These are phyloP conservation scores for Suillus lakei DNA, from an alignment of 768 basidiomycete genomes.

Conservation along the genomic window DNA sequence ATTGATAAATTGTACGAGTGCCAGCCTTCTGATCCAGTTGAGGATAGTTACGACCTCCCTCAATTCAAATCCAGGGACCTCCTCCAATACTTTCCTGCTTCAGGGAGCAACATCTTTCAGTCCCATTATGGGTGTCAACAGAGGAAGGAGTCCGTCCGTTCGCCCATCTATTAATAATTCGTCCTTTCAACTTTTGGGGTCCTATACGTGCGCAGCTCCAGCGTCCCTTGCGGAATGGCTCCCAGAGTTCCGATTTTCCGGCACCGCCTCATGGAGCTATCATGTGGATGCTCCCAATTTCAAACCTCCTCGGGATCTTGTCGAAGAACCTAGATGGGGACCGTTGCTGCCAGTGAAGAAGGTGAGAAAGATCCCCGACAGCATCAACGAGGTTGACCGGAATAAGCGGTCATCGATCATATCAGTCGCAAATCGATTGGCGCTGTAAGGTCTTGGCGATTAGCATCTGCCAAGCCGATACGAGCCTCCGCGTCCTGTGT, in stretches of 20 bases:
- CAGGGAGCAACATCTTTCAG: neutral
- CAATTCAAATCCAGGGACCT: neutral
- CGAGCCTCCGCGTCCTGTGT: neutral
- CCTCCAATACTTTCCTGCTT: neutral
- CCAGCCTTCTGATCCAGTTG: neutral
- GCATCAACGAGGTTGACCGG: slow-evolving; percentile 59
- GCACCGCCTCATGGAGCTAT: neutral
- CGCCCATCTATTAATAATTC: neutral
- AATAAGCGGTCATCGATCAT: slow-evolving; percentile 51
- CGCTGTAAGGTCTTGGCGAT: slow-evolving; percentile 21
- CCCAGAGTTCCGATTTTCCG: neutral
- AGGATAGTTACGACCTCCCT: neutral
- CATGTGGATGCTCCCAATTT: neutral
- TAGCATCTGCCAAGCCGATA: neutral
- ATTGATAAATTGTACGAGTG: neutral
- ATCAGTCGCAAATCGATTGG: slow-evolving; percentile 46
- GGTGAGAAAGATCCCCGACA: slow-evolving; percentile 34
- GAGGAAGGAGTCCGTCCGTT: neutral
- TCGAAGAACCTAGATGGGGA: slow-evolving; percentile 46
- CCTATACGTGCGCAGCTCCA: neutral
- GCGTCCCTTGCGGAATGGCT: neutral
- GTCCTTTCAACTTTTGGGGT: neutral
- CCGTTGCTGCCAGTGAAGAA: neutral
- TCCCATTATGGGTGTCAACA: neutral
- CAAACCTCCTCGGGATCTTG: slow-evolving; percentile 42